Evolutionary conservation across 352 stramenopile genomes (phyloP).

Genomic region (Nothophytophthora sp.): DNA sequence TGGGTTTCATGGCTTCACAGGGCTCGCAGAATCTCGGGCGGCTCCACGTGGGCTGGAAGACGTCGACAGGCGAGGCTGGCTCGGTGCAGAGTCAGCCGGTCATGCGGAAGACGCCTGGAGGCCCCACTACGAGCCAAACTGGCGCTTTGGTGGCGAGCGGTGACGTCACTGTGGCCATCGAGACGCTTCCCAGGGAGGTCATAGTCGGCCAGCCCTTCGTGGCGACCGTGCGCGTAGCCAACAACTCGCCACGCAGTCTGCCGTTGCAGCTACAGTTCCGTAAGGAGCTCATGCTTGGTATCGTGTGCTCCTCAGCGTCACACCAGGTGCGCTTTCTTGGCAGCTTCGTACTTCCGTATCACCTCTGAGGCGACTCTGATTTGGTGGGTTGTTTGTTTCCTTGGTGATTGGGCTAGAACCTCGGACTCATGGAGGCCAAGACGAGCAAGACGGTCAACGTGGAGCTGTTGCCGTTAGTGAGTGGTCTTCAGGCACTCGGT

Average conservation of each 20-base stretch:
- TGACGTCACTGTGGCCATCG: constrained; percentile 50
- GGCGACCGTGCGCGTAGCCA: constrained; percentile 51
- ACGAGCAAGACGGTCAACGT: constrained; percentile 42
- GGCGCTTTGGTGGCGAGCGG: constrained; percentile 15
- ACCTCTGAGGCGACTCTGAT: neutral
- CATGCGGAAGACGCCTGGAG: constrained; percentile 46
- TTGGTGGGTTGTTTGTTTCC: neutral
- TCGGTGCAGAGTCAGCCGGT: constrained; percentile 83
- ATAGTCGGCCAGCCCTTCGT: constrained; percentile 56
- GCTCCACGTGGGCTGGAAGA: constrained; percentile 85
- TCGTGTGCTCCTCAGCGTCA: constrained; percentile 73
- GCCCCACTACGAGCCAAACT: neutral
- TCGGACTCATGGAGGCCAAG: constrained; percentile 58
- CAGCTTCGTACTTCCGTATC: neutral
- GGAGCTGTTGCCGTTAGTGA: constrained; percentile 67
- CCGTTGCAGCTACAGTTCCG: constrained; percentile 82
- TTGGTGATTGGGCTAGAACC: constrained; percentile 41
- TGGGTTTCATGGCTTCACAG: constrained; percentile 16
- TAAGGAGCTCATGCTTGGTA: constrained; percentile 64
- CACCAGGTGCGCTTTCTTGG: constrained; percentile 51
- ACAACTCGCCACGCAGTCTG: constrained; percentile 61
- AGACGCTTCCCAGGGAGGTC: constrained; percentile 51
- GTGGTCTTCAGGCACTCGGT: constrained; percentile 62
- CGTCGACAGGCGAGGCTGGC: constrained; percentile 74
- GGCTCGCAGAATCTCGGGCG: constrained; percentile 67